Conservation (phyloP, 495 filamentous ascomycete species). For the Cercophora scortea region DNA sequence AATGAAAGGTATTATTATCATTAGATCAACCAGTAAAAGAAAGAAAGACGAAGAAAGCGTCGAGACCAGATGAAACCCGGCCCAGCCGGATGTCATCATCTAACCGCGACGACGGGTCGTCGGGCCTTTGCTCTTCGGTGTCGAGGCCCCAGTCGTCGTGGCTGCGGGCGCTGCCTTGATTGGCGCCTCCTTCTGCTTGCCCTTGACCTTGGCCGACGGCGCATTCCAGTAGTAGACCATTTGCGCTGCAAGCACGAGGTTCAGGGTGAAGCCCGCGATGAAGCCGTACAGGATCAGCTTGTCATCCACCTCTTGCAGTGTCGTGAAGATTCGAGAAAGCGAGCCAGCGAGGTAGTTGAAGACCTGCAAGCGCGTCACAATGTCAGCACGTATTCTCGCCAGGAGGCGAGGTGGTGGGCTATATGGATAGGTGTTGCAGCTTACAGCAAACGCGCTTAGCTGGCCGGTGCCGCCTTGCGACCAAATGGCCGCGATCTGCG, state of each 20-base stretch:
- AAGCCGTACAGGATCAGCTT: conserved; percentile 91
- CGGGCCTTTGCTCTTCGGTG: conserved; percentile 40
- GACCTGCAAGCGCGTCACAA: conserved; percentile 48
- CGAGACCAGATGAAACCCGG: too few relatives aligned
- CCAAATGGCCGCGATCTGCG: conserved; percentile 83
- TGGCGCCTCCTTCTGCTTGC: conserved; percentile 37
- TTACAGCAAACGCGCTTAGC: conserved; percentile 89
- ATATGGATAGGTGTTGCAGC: conserved; percentile 21
- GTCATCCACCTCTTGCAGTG: conserved; percentile 91
- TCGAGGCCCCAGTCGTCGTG: conserved; percentile 14
- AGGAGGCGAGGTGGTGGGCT: not conserved
- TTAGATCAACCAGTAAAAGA: too few relatives aligned
- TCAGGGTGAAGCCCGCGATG: conserved; percentile 79
- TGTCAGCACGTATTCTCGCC: not conserved
- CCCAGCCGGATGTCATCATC: not conserved
- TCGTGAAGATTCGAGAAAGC: conserved; percentile 91
- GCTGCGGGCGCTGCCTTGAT: conserved; percentile 5
- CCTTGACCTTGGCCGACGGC: conserved; percentile 45
- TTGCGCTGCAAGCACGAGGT: conserved; percentile 76
- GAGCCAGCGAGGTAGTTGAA: conserved; percentile 95
- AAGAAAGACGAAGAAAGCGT: too few relatives aligned
- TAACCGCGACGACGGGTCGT: conserved; percentile 48
- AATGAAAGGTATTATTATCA: too few relatives aligned
- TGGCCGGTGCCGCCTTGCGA: conserved; percentile 83
- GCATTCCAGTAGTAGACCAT: conserved; percentile 97